Evolutionary conservation across 768 basidiomycete species (phyloP), one percentile per base, ranked within the genome.

Genomic region (Cytidiella melzeri): DNA sequence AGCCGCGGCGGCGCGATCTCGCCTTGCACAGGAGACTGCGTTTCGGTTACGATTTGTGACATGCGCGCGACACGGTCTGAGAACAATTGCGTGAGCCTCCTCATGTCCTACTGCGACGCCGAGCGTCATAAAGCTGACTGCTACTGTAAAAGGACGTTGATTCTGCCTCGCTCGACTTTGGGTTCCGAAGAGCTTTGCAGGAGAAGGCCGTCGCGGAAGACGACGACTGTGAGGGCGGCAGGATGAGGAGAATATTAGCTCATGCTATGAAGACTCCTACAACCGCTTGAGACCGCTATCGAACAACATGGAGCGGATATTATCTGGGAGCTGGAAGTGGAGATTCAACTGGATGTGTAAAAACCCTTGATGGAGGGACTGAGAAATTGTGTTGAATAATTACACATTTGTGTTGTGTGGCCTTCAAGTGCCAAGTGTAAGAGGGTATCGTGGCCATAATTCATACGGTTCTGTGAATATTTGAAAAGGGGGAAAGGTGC

Each of bases 31-130:
- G 68, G 57, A 6, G 59, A 57, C 19, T 77, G 76, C 62, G 72
- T 68, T 59, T 62, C 61, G 18, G 54, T 46, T 11, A 67, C 69
- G 11, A 70, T 77, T 10, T 79, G 77, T 54, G 68, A 69, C 43
- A 58, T 75, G 50, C 61, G 74, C 23, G 68, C 70, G 3, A 58
- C 73, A 57, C 61, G 75, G 27, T 59, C 71, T 4, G 65, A 48
- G 37, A 48, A 74, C 53, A 72, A 71, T 45, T 75, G 74, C 55
- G 73, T 74, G 41, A 5, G 51, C 55, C 11, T 18, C 28, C 26
- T 25, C 10, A 21, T 38, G 41, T 25, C 13, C 27, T 30, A 9
- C 36, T 13, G 6, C 30, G 30, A 34, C 7, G 30, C 7, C 30
- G 7, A 34, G 30, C 15, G 30, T 7, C 30, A 34, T 15, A 7